Percentiles rank a stretch among this genome's conserved stretches.
phyloP scores from a whole-genome alignment of 75 land plant genomes.

The Sequoia sempervirens region DNA sequence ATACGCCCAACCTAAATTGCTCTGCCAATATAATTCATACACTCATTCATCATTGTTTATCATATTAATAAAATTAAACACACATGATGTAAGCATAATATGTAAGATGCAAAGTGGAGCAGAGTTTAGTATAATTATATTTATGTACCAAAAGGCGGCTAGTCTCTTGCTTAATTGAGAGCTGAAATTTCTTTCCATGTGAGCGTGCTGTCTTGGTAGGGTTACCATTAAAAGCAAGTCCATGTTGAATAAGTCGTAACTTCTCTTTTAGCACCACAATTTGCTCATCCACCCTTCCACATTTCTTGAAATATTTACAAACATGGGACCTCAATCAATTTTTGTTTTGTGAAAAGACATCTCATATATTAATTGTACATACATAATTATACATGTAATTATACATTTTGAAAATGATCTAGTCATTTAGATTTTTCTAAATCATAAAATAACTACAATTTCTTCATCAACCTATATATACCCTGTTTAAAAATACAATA shows the following conservation, averaged over 20 bases:
- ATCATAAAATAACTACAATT: too few relatives aligned
- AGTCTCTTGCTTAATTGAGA: conserved; percentile 84
- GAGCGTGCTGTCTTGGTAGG: conserved; percentile 85
- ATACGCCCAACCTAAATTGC: conserved; percentile 55
- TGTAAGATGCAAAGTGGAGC: too few relatives aligned
- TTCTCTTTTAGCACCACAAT: conserved; percentile 74
- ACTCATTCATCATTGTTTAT: not conserved
- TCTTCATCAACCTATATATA: too few relatives aligned
- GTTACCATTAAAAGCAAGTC: conserved; percentile 81
- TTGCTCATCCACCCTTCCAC: conserved; percentile 87
- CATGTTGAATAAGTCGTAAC: conserved; percentile 63
- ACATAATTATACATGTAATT: too few relatives aligned
- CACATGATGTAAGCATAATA: not conserved
- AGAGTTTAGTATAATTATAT: not conserved
- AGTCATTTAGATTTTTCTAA: too few relatives aligned
- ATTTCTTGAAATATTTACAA: conserved; percentile 36
- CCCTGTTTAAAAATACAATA: too few relatives aligned
- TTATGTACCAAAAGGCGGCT: conserved; percentile 67
- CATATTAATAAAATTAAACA: not conserved
- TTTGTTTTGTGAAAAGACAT: too few relatives aligned
- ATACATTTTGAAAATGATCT: too few relatives aligned
- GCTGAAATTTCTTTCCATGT: conserved; percentile 94
- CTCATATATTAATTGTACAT: too few relatives aligned
- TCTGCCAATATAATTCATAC: conserved; percentile 13
- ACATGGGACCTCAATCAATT: too few relatives aligned